Percentiles rank a stretch among this genome's conserved stretches.
These are phyloP conservation scores for Lignosus rhinocerotis DNA, from an alignment of 1,284 basidiomycete genomes.

Conservation along the genomic window DNA sequence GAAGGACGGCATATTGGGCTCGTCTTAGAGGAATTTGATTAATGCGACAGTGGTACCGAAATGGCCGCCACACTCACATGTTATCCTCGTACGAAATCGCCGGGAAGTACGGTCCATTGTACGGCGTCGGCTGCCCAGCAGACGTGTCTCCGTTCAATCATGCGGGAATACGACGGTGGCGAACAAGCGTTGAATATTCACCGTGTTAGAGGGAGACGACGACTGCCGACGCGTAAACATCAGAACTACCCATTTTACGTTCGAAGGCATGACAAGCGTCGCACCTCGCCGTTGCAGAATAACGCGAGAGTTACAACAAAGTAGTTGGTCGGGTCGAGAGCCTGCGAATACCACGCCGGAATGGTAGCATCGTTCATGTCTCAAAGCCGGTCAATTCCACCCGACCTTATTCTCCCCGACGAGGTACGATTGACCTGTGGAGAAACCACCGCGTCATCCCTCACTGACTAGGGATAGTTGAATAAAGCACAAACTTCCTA, in stretches of 20 bases:
- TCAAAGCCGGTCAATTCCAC: neutral
- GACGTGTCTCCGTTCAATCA: neutral
- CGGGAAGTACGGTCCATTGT: constrained; percentile 37
- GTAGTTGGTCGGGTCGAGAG: constrained; percentile 31
- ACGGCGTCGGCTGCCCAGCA: constrained; percentile 29
- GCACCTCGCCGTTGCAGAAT: constrained; percentile 34
- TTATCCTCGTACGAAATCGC: constrained; percentile 35
- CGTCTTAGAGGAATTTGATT: constrained; percentile 3
- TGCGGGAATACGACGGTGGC: neutral
- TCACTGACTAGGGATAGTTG: neutral
- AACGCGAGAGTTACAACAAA: constrained; percentile 33
- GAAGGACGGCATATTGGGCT: constrained; percentile 33
- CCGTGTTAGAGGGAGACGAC: constrained; percentile 35
- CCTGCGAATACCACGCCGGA: constrained; percentile 11
- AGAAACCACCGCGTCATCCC: neutral
- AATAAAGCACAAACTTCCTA: constrained; percentile 33
- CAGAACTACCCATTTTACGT: neutral
- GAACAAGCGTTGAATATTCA: constrained; percentile 2
- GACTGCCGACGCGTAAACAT: constrained; percentile 22
- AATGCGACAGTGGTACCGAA: neutral
- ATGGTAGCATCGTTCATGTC: neutral
- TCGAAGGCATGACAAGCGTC: neutral
- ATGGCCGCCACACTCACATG: constrained; percentile 11
- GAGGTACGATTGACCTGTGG: constrained; percentile 21
- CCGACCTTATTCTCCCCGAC: constrained; percentile 22